Percentiles rank a stretch among this genome's conserved stretches.
Evolutionary conservation across 2,329 filamentous ascomycete species (phyloP).

Genomic region (Arthrobotrys megalospora): DNA sequence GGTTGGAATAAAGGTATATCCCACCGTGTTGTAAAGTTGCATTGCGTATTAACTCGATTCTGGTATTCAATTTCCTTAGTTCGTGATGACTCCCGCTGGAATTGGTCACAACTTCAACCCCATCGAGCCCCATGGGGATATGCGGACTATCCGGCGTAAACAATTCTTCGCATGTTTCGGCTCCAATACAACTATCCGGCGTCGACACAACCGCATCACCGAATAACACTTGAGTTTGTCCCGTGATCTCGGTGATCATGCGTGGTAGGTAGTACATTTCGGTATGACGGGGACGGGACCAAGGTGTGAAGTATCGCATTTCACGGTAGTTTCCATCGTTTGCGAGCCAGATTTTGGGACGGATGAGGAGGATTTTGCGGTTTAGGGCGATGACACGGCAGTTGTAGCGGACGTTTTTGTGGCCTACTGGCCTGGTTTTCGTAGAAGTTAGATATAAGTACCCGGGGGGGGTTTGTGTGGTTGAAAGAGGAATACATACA

Average conservation of each 20-base stretch:
- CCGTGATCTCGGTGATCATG: constrained; percentile 73
- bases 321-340: constrained; percentile 79
- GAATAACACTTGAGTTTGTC: constrained; percentile 74
- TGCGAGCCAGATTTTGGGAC: constrained; percentile 80
- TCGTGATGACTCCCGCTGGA: constrained; percentile 78
- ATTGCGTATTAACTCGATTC: constrained; percentile 77
- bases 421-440: constrained; percentile 71
- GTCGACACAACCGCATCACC: constrained; percentile 78
- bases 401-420: constrained; percentile 77
- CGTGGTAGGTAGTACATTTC: constrained; percentile 78
- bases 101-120: constrained; percentile 81
- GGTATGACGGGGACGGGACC: constrained; percentile 73
- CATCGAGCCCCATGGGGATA: constrained; percentile 76
- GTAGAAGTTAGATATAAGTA: neutral
- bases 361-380: constrained; percentile 78
- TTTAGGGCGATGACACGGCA: constrained; percentile 77
- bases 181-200: constrained; percentile 75
- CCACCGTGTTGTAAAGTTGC: constrained; percentile 75
- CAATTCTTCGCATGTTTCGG: constrained; percentile 79
- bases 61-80: constrained; percentile 76
- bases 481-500: constrained; percentile 65
- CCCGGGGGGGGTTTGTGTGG: neutral
- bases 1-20: constrained; percentile 75
- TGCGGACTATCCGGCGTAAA: constrained; percentile 75
- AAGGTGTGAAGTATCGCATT: constrained; percentile 76